Conservation (phyloP, 2,329 filamentous ascomycete genomes). For the Cordyceps tenuipes region DNA sequence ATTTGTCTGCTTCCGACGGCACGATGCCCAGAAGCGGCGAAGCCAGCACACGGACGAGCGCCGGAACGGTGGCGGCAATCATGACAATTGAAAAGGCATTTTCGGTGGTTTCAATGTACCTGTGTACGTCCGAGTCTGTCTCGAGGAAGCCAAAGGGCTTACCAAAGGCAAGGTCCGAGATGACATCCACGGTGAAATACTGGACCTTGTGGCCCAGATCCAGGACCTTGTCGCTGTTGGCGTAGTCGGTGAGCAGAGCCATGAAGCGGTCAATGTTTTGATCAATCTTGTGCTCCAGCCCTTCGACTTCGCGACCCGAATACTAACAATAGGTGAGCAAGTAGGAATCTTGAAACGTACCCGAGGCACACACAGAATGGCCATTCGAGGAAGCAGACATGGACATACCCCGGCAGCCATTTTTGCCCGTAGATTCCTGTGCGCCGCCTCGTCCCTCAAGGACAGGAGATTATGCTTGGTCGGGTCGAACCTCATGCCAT, state of each 20-base stretch:
- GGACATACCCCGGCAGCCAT: slow-evolving; percentile 39
- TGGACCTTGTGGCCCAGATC: slow-evolving; percentile 40
- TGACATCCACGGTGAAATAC: slow-evolving; percentile 46
- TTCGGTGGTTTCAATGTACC: slow-evolving; percentile 36
- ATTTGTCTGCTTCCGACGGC: slow-evolving; percentile 30
- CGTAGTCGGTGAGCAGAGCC: slow-evolving; percentile 33
- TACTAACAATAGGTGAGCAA: slow-evolving; percentile 23
- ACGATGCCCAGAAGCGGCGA: slow-evolving; percentile 33
- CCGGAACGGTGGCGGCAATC: slow-evolving; percentile 33
- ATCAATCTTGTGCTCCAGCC: slow-evolving; percentile 41
- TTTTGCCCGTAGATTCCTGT: slow-evolving; percentile 34
- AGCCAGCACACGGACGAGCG: slow-evolving; percentile 31
- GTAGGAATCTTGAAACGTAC: background rate
- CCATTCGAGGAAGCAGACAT: background rate
- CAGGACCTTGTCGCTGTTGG: slow-evolving; percentile 29
- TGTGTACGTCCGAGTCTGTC: slow-evolving; percentile 36
- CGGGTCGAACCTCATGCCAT: slow-evolving; percentile 42
- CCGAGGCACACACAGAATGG: background rate
- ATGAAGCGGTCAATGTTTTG: slow-evolving; percentile 36
- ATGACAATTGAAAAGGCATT: slow-evolving; percentile 35
- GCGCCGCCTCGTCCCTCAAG: slow-evolving; percentile 36
- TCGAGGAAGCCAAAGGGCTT: slow-evolving; percentile 38
- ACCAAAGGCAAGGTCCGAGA: slow-evolving; percentile 42
- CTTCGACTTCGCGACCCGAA: slow-evolving; percentile 43
- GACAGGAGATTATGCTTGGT: slow-evolving; percentile 43